These are phyloP conservation scores for Tetraselmis chui DNA, from an alignment of 139 green algal species.

Conservation along the genomic window DNA sequence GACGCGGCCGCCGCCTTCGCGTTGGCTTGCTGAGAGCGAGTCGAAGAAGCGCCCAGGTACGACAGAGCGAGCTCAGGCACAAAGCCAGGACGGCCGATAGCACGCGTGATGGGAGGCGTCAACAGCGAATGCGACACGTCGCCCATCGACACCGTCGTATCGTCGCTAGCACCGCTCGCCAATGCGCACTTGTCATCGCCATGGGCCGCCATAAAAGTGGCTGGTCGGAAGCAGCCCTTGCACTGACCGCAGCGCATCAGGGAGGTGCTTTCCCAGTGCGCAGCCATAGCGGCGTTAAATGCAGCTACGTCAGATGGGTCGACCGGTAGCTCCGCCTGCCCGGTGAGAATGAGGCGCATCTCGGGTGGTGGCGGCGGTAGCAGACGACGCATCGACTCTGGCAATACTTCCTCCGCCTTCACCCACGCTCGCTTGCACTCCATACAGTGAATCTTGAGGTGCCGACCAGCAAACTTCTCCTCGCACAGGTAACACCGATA, in stretches of 20 bases:
- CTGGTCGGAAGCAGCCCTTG: not conserved
- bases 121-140: not conserved
- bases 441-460: not conserved
- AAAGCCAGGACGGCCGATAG: not conserved
- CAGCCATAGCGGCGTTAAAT: not conserved
- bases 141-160: not conserved
- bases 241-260: not conserved
- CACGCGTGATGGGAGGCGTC: not conserved
- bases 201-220: not conserved
- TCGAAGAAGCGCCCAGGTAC: too few species aligned
- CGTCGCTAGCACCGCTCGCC: not conserved
- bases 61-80: not conserved
- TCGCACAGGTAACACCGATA: not conserved
- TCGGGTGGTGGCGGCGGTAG: not conserved
- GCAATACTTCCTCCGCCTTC: not conserved
- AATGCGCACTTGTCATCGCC: not conserved
- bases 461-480: not conserved
- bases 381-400: not conserved
- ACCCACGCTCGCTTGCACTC: not conserved
- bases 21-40: too few species aligned
- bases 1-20: too few species aligned
- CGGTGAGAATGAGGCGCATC: not conserved
- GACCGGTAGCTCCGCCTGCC: not conserved
- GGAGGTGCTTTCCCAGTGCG: not conserved
- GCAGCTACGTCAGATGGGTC: not conserved